Evolutionary conservation across 1,139 yeast genomes (phyloP), one percentile per base, ranked within the genome.

Genomic region (Lipomyces yarrowii): DNA sequence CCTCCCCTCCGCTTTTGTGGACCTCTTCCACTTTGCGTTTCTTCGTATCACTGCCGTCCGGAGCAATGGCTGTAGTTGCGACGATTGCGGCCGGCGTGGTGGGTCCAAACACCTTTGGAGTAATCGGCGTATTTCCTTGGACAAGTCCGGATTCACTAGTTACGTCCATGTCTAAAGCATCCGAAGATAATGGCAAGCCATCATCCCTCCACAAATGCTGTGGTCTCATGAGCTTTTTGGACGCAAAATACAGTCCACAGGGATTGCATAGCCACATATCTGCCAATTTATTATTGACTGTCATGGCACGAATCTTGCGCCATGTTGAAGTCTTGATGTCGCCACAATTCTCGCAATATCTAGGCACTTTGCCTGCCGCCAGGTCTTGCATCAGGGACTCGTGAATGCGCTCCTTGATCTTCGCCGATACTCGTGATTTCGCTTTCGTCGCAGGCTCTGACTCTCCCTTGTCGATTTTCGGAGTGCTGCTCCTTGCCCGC

Each of bases 321-420:
- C 82, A 80, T 1, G 78, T 74, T 3, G 78, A 68, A 0, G 81
- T 78, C 51, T 71, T 67, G 11, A 72, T 73, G 15, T 73, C 73
- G 13, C 80, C 80, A 65, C 82, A 79, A 71, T 80, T 80, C 30
- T 71, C 73, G 67, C 82, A 79, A 57, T 71, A 74, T n/a, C 68
- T 67, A 26, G 76, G 75, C 15, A 68, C 66, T 61, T 69, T 67
- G 48, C 75, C 75, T 15, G 63, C 64, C 21, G 68, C 64, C 10
- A 73, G 51, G n/a, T 71, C 69, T 30, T 67, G 70, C 52, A 64
- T 62, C 37, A 71, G 67, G 11, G 67, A 60, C 57, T 66, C 67
- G 56, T 65, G 70, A 46, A 73, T 71, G 32, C 70, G 69, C 39
- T 64, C 67, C 46, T 60, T 59, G 6, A 61, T 58, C 51, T 60